These are phyloP conservation scores for Pleurotus tuber-regium DNA, from an alignment of 768 basidiomycete genomes.

Conservation along the genomic window DNA sequence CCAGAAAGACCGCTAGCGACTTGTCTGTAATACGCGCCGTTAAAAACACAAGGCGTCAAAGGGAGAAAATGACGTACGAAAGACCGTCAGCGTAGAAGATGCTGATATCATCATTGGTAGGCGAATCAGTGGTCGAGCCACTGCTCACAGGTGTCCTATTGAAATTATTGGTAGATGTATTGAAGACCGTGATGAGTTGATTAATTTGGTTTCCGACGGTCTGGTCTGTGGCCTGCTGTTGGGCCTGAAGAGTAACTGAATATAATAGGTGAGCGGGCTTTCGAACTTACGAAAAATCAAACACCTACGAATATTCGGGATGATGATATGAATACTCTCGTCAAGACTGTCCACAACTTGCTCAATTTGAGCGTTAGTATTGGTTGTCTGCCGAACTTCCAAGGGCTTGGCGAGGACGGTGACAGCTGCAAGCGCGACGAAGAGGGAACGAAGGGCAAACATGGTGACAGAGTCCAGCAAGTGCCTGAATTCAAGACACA, in stretches of 20 bases:
- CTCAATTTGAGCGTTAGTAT: conserved; percentile 29
- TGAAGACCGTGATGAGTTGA: conserved; percentile 24
- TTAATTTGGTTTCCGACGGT: conserved; percentile 27
- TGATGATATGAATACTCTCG: conserved; percentile 17
- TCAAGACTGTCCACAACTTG: conserved; percentile 25
- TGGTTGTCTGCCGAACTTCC: conserved; percentile 26
- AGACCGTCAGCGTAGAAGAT: conserved; percentile 26
- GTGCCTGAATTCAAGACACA: neutral
- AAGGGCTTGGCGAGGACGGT: conserved; percentile 28
- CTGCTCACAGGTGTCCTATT: conserved; percentile 23
- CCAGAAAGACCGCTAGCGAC: conserved; percentile 30
- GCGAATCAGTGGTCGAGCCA: conserved; percentile 28
- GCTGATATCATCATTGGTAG: conserved; percentile 34
- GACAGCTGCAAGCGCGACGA: conserved; percentile 24
- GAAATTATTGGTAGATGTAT: conserved; percentile 20
- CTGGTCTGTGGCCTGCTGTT: conserved; percentile 25
- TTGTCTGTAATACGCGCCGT: conserved; percentile 17
- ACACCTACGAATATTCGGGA: conserved; percentile 27
- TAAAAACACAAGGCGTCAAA: neutral
- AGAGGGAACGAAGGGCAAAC: conserved; percentile 27
- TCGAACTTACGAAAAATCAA: neutral
- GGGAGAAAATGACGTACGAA: conserved; percentile 21
- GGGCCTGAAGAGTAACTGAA: conserved; percentile 27
- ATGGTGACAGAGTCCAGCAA: conserved; percentile 17
- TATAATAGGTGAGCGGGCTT: neutral